phyloP scores from a whole-genome alignment of 768 basidiomycete genomes.

The Sutorius australiensis region DNA sequence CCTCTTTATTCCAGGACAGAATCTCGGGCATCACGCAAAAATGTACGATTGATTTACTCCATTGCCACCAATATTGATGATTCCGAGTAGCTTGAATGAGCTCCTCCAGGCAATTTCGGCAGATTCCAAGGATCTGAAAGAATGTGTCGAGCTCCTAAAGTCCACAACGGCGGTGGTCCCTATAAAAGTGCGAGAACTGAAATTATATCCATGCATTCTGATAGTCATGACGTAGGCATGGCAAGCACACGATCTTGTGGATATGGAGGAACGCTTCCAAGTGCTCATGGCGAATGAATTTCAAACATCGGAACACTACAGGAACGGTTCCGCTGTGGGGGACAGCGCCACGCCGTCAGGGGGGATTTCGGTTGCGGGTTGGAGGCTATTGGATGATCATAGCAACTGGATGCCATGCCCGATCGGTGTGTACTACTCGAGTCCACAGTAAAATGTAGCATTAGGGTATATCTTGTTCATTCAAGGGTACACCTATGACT shows the following conservation, averaged over 20 bases:
- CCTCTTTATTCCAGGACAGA: slow-evolving; percentile 40
- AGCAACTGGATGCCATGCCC: slow-evolving; percentile 62
- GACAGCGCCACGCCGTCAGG: not conserved
- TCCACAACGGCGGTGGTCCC: slow-evolving; percentile 3
- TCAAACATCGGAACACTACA: not conserved
- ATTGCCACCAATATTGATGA: slow-evolving; percentile 5
- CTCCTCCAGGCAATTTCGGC: slow-evolving; percentile 19
- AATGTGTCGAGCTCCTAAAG: slow-evolving; percentile 16
- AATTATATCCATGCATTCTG: not conserved
- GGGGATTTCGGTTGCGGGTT: slow-evolving; percentile 37
- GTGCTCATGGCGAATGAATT: slow-evolving; percentile 28
- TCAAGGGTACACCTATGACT: not conserved
- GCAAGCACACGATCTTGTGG: slow-evolving; percentile 44
- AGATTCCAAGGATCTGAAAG: slow-evolving; percentile 20
- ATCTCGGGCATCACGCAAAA: slow-evolving; percentile 23
- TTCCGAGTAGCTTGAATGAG: slow-evolving; percentile 16
- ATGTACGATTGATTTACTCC: slow-evolving; percentile 31
- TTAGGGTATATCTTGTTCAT: not conserved
- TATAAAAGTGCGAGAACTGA: slow-evolving; percentile 13
- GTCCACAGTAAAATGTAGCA: slow-evolving; percentile 3
- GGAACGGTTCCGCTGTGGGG: not conserved
- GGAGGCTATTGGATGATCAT: slow-evolving; percentile 45
- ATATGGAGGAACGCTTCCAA: slow-evolving; percentile 55
- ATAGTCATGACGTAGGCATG: slow-evolving; percentile 40
- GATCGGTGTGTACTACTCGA: slow-evolving; percentile 50